Conservation (phyloP, 805 yeast genomes). For the Limtongia smithiae region DNA sequence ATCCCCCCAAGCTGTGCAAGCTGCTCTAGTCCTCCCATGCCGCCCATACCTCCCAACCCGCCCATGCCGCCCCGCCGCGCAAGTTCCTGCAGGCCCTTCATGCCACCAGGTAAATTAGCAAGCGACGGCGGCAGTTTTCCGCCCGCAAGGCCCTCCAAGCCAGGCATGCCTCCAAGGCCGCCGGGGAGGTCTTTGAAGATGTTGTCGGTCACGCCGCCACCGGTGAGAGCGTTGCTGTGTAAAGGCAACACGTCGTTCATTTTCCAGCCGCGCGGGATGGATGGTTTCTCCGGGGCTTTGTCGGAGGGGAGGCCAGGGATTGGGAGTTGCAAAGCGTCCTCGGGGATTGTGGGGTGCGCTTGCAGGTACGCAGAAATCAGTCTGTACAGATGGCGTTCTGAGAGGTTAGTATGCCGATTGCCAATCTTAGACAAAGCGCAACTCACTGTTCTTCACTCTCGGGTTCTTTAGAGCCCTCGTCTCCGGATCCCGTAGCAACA, state of each 20-base stretch:
- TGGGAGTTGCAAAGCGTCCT: slow-evolving; percentile 50
- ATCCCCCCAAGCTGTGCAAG: slow-evolving; percentile 20
- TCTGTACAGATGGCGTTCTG: slow-evolving; percentile 59
- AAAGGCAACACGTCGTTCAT: slow-evolving; percentile 89
- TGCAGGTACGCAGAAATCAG: slow-evolving; percentile 59
- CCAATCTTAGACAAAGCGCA: no score
- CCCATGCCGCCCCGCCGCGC: slow-evolving; percentile 14
- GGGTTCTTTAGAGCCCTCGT: slow-evolving; percentile 36
- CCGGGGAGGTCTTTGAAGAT: slow-evolving; percentile 30
- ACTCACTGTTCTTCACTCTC: slow-evolving; percentile 42
- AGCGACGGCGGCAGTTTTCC: slow-evolving; percentile 31
- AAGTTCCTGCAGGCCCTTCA: slow-evolving; percentile 20
- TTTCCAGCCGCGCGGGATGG: slow-evolving; percentile 78
- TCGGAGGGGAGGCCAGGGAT: slow-evolving; percentile 35
- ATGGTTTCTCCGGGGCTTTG: slow-evolving; percentile 47
- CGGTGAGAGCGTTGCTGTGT: slow-evolving; percentile 72
- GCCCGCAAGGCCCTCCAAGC: slow-evolving; percentile 32
- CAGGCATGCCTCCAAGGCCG: slow-evolving; percentile 26
- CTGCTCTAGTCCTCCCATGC: slow-evolving; percentile 18
- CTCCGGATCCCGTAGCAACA: slow-evolving; percentile 56
- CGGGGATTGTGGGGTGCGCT: slow-evolving; percentile 64
- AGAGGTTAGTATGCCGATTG: no score
- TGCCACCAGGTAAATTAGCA: slow-evolving; percentile 24
- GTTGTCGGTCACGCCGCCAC: slow-evolving; percentile 71
- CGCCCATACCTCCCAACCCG: slow-evolving; percentile 20